phyloP scores from a whole-genome alignment of 148 eudicot species.

The Vaccinium corymbosum region DNA sequence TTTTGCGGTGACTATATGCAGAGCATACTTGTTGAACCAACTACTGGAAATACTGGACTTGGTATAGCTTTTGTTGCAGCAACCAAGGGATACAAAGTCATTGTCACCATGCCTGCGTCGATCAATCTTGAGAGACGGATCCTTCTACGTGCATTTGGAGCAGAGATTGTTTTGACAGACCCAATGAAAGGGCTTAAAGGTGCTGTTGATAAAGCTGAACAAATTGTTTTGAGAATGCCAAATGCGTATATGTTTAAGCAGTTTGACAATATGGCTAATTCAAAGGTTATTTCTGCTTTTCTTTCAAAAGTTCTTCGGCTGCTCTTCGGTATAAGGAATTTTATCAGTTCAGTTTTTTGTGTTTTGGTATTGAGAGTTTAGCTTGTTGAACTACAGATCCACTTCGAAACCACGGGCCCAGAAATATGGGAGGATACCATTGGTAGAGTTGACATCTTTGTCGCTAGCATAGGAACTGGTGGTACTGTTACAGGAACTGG shows the following conservation, averaged over 20 bases:
- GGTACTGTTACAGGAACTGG: slow-evolving; percentile 74
- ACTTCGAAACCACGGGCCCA: slow-evolving; percentile 81
- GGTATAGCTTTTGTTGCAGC: slow-evolving; percentile 71
- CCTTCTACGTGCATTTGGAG: slow-evolving; percentile 67
- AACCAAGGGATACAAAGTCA: slow-evolving; percentile 54
- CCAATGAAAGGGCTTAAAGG: slow-evolving; percentile 61
- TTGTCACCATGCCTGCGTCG: slow-evolving; percentile 65
- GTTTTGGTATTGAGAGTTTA: slow-evolving; percentile 6
- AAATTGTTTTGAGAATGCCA: slow-evolving; percentile 51
- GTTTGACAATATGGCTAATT: slow-evolving; percentile 63
- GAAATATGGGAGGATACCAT: slow-evolving; percentile 80
- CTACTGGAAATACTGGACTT: slow-evolving; percentile 71
- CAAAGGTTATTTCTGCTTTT: slow-evolving; percentile 43
- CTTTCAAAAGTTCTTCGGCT: not conserved
- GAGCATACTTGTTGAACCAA: slow-evolving; percentile 68
- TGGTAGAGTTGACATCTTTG: slow-evolving; percentile 58
- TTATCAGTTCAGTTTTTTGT: not conserved
- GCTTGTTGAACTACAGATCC: slow-evolving; percentile 40
- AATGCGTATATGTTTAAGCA: slow-evolving; percentile 68
- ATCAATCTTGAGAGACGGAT: slow-evolving; percentile 58
- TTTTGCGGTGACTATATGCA: slow-evolving; percentile 14
- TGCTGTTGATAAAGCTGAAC: slow-evolving; percentile 74
- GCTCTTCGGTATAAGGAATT: not conserved
- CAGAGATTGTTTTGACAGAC: slow-evolving; percentile 62
- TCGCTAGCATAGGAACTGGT: slow-evolving; percentile 77